phyloP scores from a whole-genome alignment of 1,284 basidiomycete species.

The Coniophora puteana region DNA sequence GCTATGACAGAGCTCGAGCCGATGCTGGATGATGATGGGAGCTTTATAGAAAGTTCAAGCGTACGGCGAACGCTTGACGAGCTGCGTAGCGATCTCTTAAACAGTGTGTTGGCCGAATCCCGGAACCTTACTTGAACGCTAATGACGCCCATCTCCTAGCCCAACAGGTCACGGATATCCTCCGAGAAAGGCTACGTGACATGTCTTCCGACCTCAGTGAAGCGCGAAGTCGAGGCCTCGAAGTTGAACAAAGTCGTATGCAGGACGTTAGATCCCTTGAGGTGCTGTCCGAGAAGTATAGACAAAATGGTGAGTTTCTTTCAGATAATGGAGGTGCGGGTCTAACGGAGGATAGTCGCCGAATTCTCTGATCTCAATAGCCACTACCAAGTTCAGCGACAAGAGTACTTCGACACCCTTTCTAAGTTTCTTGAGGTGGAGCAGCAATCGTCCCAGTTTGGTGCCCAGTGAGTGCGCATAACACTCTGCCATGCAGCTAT shows the following conservation, averaged over 20 bases:
- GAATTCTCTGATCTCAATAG: constrained; percentile 18
- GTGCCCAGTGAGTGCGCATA: constrained; percentile 16
- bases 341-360: constrained; percentile 16
- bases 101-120: constrained; percentile 27
- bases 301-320: constrained; percentile 24
- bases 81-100: constrained; percentile 31
- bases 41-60: constrained; percentile 23
- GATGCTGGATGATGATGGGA: constrained; percentile 26
- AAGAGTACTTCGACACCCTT: constrained; percentile 22
- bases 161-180: constrained; percentile 46
- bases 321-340: constrained; percentile 13
- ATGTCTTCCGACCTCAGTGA: constrained; percentile 42
- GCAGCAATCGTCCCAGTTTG: constrained; percentile 20
- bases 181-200: constrained; percentile 46
- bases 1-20: constrained; percentile 26
- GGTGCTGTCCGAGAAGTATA: constrained; percentile 19
- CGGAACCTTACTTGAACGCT: constrained; percentile 21
- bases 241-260: constrained; percentile 34
- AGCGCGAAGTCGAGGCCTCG: constrained; percentile 33
- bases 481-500: constrained; percentile 1
- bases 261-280: constrained; percentile 25
- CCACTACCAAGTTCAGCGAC: constrained; percentile 25
- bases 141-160: constrained; percentile 32
- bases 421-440: constrained; percentile 22
- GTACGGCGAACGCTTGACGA: constrained; percentile 34